phyloP scores from a whole-genome alignment of 495 filamentous ascomycete species.

The Stereocaulon alpinum region DNA sequence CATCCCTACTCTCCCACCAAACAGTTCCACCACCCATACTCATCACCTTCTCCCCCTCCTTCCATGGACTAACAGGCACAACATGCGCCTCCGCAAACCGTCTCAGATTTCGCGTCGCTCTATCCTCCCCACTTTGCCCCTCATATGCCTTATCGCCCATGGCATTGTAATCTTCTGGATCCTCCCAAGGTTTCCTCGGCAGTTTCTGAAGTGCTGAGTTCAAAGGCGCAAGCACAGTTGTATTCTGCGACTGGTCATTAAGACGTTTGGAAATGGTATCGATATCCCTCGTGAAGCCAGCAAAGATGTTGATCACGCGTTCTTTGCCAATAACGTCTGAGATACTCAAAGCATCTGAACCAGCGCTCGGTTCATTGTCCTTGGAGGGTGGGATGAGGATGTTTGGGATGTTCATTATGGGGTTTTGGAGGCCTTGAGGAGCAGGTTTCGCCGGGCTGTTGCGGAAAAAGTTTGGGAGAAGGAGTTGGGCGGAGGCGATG shows the following conservation, averaged over 20 bases:
- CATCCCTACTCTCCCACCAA: conserved; percentile 72
- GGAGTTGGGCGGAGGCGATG: neutral
- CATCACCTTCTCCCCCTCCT: conserved; percentile 58
- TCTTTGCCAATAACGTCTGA: conserved; percentile 81
- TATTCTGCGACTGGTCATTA: conserved; percentile 56
- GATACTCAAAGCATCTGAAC: conserved; percentile 43
- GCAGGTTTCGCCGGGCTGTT: conserved; percentile 1
- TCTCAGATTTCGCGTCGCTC: conserved; percentile 68
- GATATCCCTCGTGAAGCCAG: conserved; percentile 74
- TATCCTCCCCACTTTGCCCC: conserved; percentile 64
- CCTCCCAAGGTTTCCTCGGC: conserved; percentile 90
- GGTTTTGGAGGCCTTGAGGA: conserved; percentile 3
- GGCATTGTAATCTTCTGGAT: conserved; percentile 64
- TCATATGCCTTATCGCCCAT: conserved; percentile 73
- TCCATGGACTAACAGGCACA: conserved; percentile 68
- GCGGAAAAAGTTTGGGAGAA: conserved; percentile 12
- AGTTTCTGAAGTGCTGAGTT: conserved; percentile 72
- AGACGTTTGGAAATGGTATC: conserved; percentile 59
- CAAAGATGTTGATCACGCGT: conserved; percentile 77
- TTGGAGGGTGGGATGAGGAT: conserved; percentile 32
- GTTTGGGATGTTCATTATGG: conserved; percentile 23
- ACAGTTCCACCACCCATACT: conserved; percentile 62
- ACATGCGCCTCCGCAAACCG: conserved; percentile 85
- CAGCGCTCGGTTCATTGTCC: conserved; percentile 22
- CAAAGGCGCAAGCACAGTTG: conserved; percentile 80